phyloP scores from a whole-genome alignment of 2,329 filamentous ascomycete species.

The Fusarium anthophilum region DNA sequence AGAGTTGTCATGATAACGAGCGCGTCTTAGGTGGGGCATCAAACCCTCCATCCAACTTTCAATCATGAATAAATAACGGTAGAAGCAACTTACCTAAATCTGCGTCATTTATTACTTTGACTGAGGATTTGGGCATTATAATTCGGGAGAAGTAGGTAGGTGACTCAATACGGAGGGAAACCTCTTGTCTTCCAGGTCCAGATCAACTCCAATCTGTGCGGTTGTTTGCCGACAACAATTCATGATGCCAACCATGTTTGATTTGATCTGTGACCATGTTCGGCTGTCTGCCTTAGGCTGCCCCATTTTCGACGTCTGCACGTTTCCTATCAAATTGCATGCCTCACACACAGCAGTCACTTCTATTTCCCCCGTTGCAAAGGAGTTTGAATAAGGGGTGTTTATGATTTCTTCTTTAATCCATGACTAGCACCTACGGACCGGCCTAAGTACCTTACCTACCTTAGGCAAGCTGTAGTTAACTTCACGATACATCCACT shows the following conservation, averaged over 20 bases:
- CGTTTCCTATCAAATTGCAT: not conserved
- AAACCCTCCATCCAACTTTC: conserved; percentile 9
- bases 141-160: not conserved
- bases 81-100: not conserved
- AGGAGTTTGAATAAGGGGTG: not conserved
- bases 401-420: not conserved
- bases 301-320: not conserved
- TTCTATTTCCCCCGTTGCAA: not conserved
- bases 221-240: not conserved
- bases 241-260: conserved; percentile 10
- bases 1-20: conserved; percentile 30
- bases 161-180: not conserved
- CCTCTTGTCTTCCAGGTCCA: not conserved
- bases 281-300: conserved; percentile 16
- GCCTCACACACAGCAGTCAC: not conserved
- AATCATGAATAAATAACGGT: conserved; percentile 4
- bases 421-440: not conserved
- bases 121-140: not conserved
- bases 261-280: conserved; percentile 1
- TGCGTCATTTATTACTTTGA: not conserved
- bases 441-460: not conserved
- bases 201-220: not conserved
- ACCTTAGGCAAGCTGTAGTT: not conserved
- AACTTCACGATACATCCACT: not conserved
- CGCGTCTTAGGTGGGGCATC: conserved; percentile 23